These are phyloP conservation scores for Eimeria acervulina DNA, from an alignment of 169 alveolate species.

Conservation along the genomic window DNA sequence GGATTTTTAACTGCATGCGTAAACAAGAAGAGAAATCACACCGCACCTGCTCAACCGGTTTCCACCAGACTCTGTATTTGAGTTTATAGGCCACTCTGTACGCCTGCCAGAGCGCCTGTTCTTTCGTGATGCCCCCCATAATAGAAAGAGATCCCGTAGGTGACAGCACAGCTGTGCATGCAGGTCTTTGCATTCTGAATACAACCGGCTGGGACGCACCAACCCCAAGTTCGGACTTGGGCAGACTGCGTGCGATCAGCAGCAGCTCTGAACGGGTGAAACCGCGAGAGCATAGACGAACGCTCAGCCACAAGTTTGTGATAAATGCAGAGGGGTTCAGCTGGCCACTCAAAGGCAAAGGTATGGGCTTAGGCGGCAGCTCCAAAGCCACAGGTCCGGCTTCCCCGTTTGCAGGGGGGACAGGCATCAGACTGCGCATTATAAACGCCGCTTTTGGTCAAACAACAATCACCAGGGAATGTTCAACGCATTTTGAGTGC, in stretches of 20 bases:
- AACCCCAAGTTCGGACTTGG: constrained; percentile 39
- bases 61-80: constrained; percentile 67
- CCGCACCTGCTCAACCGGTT: neutral
- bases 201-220: constrained; percentile 64
- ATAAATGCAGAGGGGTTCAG: constrained; percentile 71
- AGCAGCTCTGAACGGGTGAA: constrained; percentile 53
- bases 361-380: constrained; percentile 67
- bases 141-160: constrained; percentile 69
- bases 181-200: constrained; percentile 63
- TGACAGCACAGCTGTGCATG: constrained; percentile 76
- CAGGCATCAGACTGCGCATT: constrained; percentile 53
- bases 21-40: neutral
- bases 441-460: neutral
- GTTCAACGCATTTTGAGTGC: neutral
- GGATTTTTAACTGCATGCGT: neutral
- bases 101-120: constrained; percentile 82
- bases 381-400: constrained; percentile 70
- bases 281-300: constrained; percentile 34
- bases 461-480: neutral
- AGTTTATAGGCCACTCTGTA: constrained; percentile 75
- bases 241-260: constrained; percentile 81
- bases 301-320: constrained; percentile 76
- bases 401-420: constrained; percentile 67
- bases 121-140: constrained; percentile 81
- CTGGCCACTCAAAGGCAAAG: constrained; percentile 56